These are phyloP conservation scores for Deakozyma indianensis DNA, from an alignment of 805 yeast genomes.

Conservation along the genomic window DNA sequence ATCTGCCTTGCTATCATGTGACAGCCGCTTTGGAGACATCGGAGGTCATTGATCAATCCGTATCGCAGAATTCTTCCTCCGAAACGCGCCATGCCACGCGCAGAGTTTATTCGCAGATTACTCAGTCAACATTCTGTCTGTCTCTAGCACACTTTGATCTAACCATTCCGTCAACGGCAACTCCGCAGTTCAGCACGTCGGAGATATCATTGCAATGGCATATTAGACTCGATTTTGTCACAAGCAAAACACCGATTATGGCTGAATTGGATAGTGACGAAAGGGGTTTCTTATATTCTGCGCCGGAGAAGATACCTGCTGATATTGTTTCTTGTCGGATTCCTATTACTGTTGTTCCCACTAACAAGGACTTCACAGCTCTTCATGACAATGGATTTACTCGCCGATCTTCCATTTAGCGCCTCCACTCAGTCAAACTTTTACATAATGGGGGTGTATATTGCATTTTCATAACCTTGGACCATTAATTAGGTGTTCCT, in stretches of 20 bases:
- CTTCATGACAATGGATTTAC: background rate
- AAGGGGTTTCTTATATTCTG: background rate
- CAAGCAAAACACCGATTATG: background rate
- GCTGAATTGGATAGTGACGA: background rate
- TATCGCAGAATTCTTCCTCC: conserved; percentile 11
- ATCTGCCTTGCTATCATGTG: conserved; percentile 19
- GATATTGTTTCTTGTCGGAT: background rate
- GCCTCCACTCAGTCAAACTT: too few species aligned
- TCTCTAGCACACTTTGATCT: background rate
- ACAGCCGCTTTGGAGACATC: conserved; percentile 23
- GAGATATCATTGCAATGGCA: background rate
- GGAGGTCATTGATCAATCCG: conserved; percentile 13
- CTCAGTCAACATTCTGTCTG: background rate
- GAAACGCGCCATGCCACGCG: background rate
- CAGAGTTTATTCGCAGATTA: background rate
- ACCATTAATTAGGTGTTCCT: background rate
- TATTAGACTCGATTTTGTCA: background rate
- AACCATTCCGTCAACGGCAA: background rate
- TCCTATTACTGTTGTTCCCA: background rate
- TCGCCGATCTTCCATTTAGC: background rate
- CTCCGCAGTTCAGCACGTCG: background rate
- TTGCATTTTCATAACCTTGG: background rate
- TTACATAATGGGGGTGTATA: background rate
- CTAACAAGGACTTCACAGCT: conserved; percentile 1
- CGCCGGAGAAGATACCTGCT: background rate